Evolutionary conservation across 2,329 filamentous ascomycete species (phyloP), one percentile per base, ranked within the genome.

Genomic region (Gyromitra esculenta): DNA sequence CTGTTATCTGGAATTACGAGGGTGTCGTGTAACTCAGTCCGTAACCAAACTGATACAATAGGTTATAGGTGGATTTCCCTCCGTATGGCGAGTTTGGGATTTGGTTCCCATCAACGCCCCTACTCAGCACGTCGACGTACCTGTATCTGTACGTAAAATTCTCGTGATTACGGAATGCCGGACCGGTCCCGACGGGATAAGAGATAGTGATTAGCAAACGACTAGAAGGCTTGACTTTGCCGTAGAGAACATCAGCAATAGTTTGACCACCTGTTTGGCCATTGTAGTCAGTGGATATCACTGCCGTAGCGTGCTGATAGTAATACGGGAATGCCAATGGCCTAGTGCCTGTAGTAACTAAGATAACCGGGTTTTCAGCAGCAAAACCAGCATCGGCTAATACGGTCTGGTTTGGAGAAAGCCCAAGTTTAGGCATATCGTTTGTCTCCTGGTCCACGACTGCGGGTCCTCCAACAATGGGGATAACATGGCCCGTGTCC

Each of bases 11-110:
- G 11, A 37, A 45, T 21, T 62, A 69, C 3, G 39, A 60, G 21
- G 62, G 52, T 8, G 6, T 15, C 11, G 41, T 69, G 35, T 69
- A 69, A 13, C 66, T 52, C 54, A 69, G 41, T 7, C 56, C 54
- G 60, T 69, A 41, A 31, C 54, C 15, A 31, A 69, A 69, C 2
- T 60, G 43, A 25, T 60, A 69, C n/a, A 52, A 59, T n/a, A 37
- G 37, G 25, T 68, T 68, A 6, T 59, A 68, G 13, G 50, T 56
- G 3, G 13, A 3, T 5, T 25, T 31, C 13, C 50, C 65, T 35
- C 65, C 65, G 21, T 56, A 56, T 45, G 7, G 25, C 52, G 52
- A 37, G 52, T 35, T 48, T 1, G 65, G 21, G 18, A 59, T 45
- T 39, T 57, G 11, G 52, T 59, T 59, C 8, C 52, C 52, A 59